Conservation (phyloP, 2,329 filamentous ascomycete species). For the Aspergillus brasiliensis region DNA sequence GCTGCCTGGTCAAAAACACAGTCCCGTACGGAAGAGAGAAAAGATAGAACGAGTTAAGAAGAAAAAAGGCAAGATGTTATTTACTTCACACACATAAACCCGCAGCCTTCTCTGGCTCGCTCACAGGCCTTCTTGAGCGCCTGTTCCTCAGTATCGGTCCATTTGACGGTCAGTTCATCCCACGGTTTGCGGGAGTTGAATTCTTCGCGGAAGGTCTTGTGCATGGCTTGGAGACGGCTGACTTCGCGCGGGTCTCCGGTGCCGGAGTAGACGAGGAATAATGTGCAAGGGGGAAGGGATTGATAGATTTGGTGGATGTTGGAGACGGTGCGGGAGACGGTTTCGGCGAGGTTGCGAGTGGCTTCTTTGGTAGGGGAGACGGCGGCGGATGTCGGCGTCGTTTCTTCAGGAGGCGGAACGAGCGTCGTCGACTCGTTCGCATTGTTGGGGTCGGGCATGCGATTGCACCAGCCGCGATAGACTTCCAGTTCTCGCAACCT, state of each 20-base stretch:
- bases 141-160: constrained; percentile 67
- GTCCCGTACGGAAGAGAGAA: not conserved
- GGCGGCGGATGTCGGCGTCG: constrained; percentile 15
- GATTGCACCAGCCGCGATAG: constrained; percentile 61
- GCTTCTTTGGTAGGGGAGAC: not conserved
- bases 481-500: constrained; percentile 64
- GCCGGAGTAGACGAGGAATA: constrained; percentile 66
- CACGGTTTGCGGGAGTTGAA: constrained; percentile 61
- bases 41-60: not conserved
- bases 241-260: constrained; percentile 63
- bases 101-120: constrained; percentile 59
- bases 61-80: not conserved
- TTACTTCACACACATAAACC: constrained; percentile 62
- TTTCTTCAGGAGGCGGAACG: constrained; percentile 29
- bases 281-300: constrained; percentile 59
- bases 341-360: constrained; percentile 40
- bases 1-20: constrained; percentile 1
- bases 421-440: constrained; percentile 39
- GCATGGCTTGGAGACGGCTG: constrained; percentile 57
- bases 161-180: constrained; percentile 64
- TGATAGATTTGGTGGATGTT: constrained; percentile 58
- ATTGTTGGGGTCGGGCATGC: constrained; percentile 50
- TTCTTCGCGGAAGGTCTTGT: constrained; percentile 59
- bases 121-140: constrained; percentile 58
- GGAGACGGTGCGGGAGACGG: constrained; percentile 54